These are phyloP conservation scores for Citrus maxima DNA, from an alignment of 345 rosid species.

Conservation along the genomic window DNA sequence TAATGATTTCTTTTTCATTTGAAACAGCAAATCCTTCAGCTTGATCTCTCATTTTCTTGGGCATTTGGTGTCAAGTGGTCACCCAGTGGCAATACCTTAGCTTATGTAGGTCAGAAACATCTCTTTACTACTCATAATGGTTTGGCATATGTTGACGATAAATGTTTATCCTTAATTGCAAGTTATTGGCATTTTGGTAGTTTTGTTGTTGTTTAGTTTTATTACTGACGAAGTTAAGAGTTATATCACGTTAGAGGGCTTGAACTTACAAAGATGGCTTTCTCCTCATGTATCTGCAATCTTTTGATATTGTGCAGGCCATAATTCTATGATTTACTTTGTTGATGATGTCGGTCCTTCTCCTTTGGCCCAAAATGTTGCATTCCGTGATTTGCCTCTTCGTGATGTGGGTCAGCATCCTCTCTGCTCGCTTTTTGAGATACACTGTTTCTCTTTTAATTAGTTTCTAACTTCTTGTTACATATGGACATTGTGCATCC, in stretches of 20 bases:
- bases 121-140: constrained; percentile 14
- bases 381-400: constrained; percentile 92
- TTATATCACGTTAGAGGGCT: not conserved
- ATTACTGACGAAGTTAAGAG: not conserved
- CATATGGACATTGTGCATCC: not conserved
- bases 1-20: constrained; percentile 16
- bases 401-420: constrained; percentile 99
- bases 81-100: constrained; percentile 94
- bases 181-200: not conserved
- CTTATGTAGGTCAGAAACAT: constrained; percentile 85
- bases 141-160: not conserved
- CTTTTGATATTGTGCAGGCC: constrained; percentile 52
- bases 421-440: constrained; percentile 40
- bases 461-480: constrained; percentile 24
- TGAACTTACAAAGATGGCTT: not conserved
- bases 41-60: constrained; percentile 98
- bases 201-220: not conserved
- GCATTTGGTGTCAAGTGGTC: constrained; percentile 99
- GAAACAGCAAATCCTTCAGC: constrained; percentile 93
- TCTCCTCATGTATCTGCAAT: constrained; percentile 20
- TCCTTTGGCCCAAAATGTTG: constrained; percentile 90
- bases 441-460: constrained; percentile 21
- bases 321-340: constrained; percentile 93
- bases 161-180: not conserved
- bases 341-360: constrained; percentile 98